Percentiles rank a stretch among this genome's conserved stretches.
Evolutionary conservation across 345 rosid species (phyloP).

Genomic region (Syzygium jambos): DNA sequence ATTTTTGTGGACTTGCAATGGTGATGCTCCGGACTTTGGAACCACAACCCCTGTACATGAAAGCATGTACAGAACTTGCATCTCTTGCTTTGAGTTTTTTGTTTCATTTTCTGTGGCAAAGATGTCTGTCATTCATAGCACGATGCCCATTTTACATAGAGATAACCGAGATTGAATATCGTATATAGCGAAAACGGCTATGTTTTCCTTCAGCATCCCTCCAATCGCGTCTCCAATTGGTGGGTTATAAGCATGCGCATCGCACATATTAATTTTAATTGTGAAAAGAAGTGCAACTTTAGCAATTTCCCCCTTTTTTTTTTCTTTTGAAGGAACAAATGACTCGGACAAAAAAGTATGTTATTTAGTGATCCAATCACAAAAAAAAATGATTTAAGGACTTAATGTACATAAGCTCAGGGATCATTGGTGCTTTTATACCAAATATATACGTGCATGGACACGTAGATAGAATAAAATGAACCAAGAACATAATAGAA

Average conservation of each 20-base stretch:
- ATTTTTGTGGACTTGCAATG: neutral
- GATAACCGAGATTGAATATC: neutral
- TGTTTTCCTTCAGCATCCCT: neutral
- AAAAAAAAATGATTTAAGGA: neutral
- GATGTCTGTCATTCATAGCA: neutral
- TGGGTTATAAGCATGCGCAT: neutral
- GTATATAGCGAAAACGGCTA: neutral
- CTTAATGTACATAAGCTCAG: neutral
- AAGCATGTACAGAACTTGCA: neutral
- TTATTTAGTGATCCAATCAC: neutral
- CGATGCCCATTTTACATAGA: neutral
- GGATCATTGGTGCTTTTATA: neutral
- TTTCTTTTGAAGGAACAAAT: neutral
- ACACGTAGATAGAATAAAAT: neutral
- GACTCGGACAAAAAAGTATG: too few species aligned
- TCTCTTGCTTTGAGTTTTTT: neutral
- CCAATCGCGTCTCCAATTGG: neutral
- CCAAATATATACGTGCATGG: neutral
- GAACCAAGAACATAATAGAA: neutral
- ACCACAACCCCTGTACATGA: neutral
- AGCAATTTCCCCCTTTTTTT: neutral
- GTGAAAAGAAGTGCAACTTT: neutral
- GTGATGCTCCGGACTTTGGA: neutral
- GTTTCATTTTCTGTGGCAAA: neutral
- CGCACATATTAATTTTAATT: too few species aligned